Percentiles rank a stretch among this genome's conserved stretches.
phyloP scores from a whole-genome alignment of 352 stramenopile genomes.

The Pelagophyceae sp. region DNA sequence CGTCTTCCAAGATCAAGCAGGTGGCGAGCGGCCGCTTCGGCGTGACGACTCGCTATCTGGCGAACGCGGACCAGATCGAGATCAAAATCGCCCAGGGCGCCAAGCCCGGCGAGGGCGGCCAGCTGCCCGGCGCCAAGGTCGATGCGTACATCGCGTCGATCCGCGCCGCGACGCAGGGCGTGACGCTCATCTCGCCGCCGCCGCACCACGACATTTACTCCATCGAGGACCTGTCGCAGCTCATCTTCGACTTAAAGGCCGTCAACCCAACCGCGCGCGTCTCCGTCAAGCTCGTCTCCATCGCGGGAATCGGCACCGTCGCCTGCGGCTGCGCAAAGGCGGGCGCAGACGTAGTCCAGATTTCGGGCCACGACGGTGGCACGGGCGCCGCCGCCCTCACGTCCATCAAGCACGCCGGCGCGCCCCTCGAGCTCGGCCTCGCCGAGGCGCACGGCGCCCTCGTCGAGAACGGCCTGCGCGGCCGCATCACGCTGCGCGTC shows the following conservation, averaged over 20 bases:
- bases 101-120: slow-evolving; percentile 70
- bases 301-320: slow-evolving; percentile 71
- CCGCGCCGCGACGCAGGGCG: slow-evolving; percentile 60
- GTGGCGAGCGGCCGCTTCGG: slow-evolving; percentile 70
- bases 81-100: slow-evolving; percentile 78
- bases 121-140: slow-evolving; percentile 67
- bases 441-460: slow-evolving; percentile 64
- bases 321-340: slow-evolving; percentile 71
- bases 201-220: slow-evolving; percentile 82
- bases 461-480: slow-evolving; percentile 60
- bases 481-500: slow-evolving; percentile 58
- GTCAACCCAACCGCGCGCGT: slow-evolving; percentile 67
- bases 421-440: slow-evolving; percentile 68
- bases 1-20: slow-evolving; percentile 67
- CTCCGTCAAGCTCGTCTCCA: slow-evolving; percentile 71
- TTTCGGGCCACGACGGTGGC: slow-evolving; percentile 67
- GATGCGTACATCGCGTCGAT: slow-evolving; percentile 66
- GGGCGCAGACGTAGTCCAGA: slow-evolving; percentile 71
- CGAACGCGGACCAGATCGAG: slow-evolving; percentile 64
- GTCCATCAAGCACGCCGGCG: slow-evolving; percentile 70
- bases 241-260: slow-evolving; percentile 76
- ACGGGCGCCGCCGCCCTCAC: slow-evolving; percentile 67
- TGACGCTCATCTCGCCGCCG: slow-evolving; percentile 70
- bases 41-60: slow-evolving; percentile 69
- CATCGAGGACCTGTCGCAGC: slow-evolving; percentile 74